Evolutionary conservation across 2,329 filamentous ascomycete genomes (phyloP).

Genomic region (Pezicula radicicola): DNA sequence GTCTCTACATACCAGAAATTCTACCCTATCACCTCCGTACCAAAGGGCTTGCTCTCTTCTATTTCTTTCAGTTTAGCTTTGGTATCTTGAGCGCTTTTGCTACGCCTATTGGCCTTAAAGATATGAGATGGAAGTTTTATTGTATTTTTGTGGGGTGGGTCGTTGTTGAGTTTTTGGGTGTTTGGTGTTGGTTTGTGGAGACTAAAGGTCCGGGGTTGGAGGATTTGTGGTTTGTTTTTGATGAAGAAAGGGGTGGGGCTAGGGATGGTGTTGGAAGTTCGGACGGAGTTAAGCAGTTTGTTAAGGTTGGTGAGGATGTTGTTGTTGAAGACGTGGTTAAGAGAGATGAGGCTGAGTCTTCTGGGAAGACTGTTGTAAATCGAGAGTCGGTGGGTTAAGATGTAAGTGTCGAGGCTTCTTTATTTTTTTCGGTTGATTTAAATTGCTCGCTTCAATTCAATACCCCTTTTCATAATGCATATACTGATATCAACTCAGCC

Average conservation of each 20-base stretch:
- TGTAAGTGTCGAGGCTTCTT: no score
- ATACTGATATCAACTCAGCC: no score
- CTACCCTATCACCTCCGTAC: conserved; percentile 11
- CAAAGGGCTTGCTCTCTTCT: conserved; percentile 27
- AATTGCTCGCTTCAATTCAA: no score
- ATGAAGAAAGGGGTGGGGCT: neutral
- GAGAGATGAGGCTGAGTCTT: no score
- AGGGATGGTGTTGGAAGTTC: no score
- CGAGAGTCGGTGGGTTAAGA: no score
- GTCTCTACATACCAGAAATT: conserved; percentile 30
- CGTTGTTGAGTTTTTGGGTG: conserved; percentile 48
- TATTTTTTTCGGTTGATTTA: no score
- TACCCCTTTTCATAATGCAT: no score
- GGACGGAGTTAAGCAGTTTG: no score
- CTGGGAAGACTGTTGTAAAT: no score
- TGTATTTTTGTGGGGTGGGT: conserved; percentile 51
- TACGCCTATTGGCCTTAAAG: conserved; percentile 59
- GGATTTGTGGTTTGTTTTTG: conserved; percentile 7
- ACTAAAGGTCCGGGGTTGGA: conserved; percentile 6
- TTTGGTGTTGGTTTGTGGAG: conserved; percentile 48
- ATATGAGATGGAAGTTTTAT: conserved; percentile 62
- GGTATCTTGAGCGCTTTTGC: conserved; percentile 37
- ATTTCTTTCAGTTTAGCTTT: conserved; percentile 25
- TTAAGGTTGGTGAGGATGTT: no score
- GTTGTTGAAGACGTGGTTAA: no score